Conservation (phyloP, 2,329 filamentous ascomycete species). For the Rugonectria rugulosa region DNA sequence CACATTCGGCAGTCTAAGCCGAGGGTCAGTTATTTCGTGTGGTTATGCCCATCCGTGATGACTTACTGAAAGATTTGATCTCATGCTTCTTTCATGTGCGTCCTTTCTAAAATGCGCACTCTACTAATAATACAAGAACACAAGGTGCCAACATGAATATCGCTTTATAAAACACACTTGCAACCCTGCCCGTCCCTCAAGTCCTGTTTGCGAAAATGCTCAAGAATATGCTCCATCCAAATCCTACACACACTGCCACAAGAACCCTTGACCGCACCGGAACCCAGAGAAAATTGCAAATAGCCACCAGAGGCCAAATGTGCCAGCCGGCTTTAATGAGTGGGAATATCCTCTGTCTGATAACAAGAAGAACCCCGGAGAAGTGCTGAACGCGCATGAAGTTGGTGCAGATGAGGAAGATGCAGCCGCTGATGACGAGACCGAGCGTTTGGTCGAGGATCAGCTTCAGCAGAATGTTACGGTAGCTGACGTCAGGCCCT, state of each 20-base stretch:
- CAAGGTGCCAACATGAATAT: not conserved
- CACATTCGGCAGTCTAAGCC: too few relatives aligned
- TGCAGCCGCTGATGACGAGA: constrained; percentile 43
- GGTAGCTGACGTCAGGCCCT: constrained; percentile 42
- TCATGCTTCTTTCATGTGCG: not conserved
- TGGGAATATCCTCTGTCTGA: constrained; percentile 39
- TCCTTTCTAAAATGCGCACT: too few relatives aligned
- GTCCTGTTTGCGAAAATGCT: constrained; percentile 43
- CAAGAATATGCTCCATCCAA: constrained; percentile 48
- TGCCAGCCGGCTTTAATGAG: constrained; percentile 47
- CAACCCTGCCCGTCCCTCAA: not conserved
- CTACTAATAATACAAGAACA: not conserved
- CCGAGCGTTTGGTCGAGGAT: constrained; percentile 48
- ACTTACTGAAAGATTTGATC: not conserved
- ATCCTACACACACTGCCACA: constrained; percentile 46
- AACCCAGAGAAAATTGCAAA: constrained; percentile 47
- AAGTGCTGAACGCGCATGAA: constrained; percentile 40
- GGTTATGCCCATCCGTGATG: too few relatives aligned
- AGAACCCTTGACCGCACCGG: constrained; percentile 46
- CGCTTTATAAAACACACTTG: not conserved
- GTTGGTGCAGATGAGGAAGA: constrained; percentile 48
- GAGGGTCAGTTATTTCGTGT: too few relatives aligned
- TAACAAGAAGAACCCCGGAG: constrained; percentile 36
- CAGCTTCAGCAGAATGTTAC: constrained; percentile 45
- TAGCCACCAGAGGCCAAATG: constrained; percentile 46